Base-by-base conservation (phyloP, 2,329 filamentous ascomycete species). In the Thielaviopsis euricoi region DNA sequence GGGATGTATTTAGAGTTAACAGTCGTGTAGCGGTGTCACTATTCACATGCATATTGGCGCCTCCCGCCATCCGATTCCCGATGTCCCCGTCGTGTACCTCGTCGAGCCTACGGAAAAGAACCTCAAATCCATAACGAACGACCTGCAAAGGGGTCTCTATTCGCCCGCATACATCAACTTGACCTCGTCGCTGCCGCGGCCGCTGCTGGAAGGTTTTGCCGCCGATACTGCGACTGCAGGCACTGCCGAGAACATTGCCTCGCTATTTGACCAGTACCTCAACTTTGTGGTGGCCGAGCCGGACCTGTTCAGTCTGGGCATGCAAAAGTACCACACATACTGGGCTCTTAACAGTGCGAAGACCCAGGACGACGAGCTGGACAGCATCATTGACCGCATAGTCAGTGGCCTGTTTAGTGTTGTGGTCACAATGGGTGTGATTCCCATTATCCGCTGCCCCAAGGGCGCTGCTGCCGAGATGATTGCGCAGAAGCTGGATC, bases 371-470 rank as follows among this genome's bases (percentile, higher is more conserved):
- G 87, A 93, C 60, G 87, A 93, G 67, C 78, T 98, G 57, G 93
- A 97, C 66, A 76, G 79, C 56, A 83, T 93, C 43, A 81, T 98
- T 33, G 91, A 98, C 69, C 83, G 84, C 64, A 91, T 97, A 62
- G 93, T 98, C 55, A 94, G 87, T 65, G 93, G 93, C 0, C 74
- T 98, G n/a, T 98, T 97, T 72, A 96, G 90, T 62, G 93, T 98
- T 53, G 85, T 93, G 60, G 93, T 95, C n/a, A 98, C 93, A 5
- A 95, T 96, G 89, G 91, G 86, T 61, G 83, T 90, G 2, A 95
- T 98, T 64, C 93, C 93, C 6, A 89, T 98, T 64, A 97, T 98
- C 66, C 79, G 93, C 63, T 96, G 89, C 67, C 90, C 93, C 6
- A 95, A 93, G 68, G 89, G 86, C 54, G 90, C 89, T 40, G 89